A percentile compares a stretch with the other conserved stretches of the same genome.
These are phyloP conservation scores for Hypoxylon sp. DNA, from an alignment of 2,329 filamentous ascomycete genomes.

Conservation along the genomic window DNA sequence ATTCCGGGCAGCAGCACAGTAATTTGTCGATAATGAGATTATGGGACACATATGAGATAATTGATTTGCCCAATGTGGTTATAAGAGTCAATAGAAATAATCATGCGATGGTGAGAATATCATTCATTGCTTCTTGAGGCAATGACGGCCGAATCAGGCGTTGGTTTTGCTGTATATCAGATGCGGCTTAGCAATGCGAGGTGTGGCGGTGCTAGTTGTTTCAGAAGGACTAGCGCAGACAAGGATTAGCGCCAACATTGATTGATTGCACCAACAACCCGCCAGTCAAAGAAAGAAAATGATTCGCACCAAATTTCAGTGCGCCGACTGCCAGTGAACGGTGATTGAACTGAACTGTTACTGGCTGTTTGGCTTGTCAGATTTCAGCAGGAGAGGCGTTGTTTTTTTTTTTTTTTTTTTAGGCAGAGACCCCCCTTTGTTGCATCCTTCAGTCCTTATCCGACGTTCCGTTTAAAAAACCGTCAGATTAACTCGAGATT, in stretches of 20 bases:
- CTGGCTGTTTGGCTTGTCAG: constrained; percentile 19
- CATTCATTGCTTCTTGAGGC: too few relatives aligned
- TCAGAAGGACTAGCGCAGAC: constrained; percentile 1
- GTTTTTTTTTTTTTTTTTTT: constrained; percentile 5
- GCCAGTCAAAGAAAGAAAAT: constrained; percentile 22
- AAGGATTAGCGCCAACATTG: constrained; percentile 15
- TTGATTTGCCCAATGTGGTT: too few relatives aligned
- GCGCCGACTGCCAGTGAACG: background rate
- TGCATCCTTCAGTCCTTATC: background rate
- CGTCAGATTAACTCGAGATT: background rate
- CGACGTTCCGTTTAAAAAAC: background rate
- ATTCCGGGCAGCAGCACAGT: background rate
- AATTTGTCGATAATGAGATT: too few relatives aligned
- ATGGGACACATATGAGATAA: too few relatives aligned
- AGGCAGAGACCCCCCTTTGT: constrained; percentile 3
- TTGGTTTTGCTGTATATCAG: constrained; percentile 6
- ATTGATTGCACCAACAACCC: background rate
- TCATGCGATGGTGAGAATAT: too few relatives aligned
- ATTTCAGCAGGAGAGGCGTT: constrained; percentile 11
- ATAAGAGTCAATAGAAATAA: too few relatives aligned
- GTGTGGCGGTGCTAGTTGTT: constrained; percentile 22
- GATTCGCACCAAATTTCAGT: constrained; percentile 17
- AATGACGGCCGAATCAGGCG: background rate
- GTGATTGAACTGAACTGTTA: constrained; percentile 3
- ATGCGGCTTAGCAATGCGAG: constrained; percentile 12